Conservation (phyloP, 1,284 basidiomycete species). For the Ustilago bromivora region DNA sequence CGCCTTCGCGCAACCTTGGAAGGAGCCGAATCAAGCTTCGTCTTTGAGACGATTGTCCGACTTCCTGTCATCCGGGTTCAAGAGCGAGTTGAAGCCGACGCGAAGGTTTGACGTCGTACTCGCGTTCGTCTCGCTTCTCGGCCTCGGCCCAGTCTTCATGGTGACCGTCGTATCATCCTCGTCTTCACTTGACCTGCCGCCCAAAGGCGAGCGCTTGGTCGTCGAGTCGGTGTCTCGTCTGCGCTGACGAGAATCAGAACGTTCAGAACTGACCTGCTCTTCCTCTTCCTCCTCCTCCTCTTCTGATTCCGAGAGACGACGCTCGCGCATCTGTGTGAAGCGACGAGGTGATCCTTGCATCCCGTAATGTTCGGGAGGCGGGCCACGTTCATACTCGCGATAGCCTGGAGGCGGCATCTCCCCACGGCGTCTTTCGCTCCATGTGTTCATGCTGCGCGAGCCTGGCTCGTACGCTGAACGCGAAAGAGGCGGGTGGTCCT, state of each 20-base stretch:
- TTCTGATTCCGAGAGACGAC: slow-evolving; percentile 40
- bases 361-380: slow-evolving; percentile 15
- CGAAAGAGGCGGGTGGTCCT: slow-evolving; percentile 49
- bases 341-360: slow-evolving; percentile 28
- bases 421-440: slow-evolving; percentile 41
- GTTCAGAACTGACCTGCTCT: slow-evolving; percentile 8
- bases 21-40: slow-evolving; percentile 12
- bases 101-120: slow-evolving; percentile 39
- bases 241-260: slow-evolving; percentile 4
- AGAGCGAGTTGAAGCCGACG: slow-evolving; percentile 37
- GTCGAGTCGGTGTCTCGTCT: slow-evolving; percentile 10
- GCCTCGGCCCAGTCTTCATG: slow-evolving; percentile 23
- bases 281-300: slow-evolving; percentile 43
- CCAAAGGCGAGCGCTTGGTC: slow-evolving; percentile 11
- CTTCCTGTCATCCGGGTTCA: slow-evolving; percentile 35
- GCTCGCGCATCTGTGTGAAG: slow-evolving; percentile 45
- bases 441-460: slow-evolving; percentile 52
- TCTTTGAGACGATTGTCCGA: slow-evolving; percentile 25
- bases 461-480: slow-evolving; percentile 55
- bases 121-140: slow-evolving; percentile 29
- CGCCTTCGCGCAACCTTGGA: background rate
- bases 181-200: slow-evolving; percentile 28
- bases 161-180: slow-evolving; percentile 46
- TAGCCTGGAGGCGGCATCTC: slow-evolving; percentile 44
- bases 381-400: slow-evolving; percentile 37